Evolutionary conservation across 2,329 filamentous ascomycete genomes (phyloP), one percentile per base, ranked within the genome.

Genomic region (Chaetomiaceae sp.): DNA sequence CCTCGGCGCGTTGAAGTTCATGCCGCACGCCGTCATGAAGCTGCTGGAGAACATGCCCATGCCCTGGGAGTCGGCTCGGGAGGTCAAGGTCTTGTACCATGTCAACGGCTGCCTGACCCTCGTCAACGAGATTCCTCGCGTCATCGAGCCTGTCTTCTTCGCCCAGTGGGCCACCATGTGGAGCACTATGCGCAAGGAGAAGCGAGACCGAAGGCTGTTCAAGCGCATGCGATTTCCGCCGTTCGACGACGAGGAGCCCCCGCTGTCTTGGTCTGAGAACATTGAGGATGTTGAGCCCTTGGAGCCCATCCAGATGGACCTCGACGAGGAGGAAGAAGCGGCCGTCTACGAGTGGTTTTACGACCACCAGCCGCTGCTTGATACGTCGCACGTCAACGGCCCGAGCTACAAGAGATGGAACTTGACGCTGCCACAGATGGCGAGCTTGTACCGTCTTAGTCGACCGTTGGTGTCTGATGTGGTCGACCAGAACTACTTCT

Each of bases 121-220:
- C 50, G 95, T 99, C 63, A 99, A 99, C 68, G 93, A 99, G 73
- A 89, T 86, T 6, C 93, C 95, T 13, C 82, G 95, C 62, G 95
- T 99, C 49, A 97, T 99, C 63, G 93, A 97, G 66, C 93, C 93
- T 0, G 88, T 99, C 4, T 99, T 95, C 70, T 91, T 96, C 66
- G 93, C 93, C 51, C 93, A 99, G 68, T 99, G 93, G 93, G 93
- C 93, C 12, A 95, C 92, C 48, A 99, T 99, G 93, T 99, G 93
- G 93, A 85, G 95, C 21, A 89, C 87, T 39, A 99, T 99, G 93
- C 84, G 93, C 62, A 87, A 95, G 62, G 93, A 99, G 68, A 99
- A 99, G 77, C 93, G 90, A 65, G 93, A 99, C 64, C 78, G 93
- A 69, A 77, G 92, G 65, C 82, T 97, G 62, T 99, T 99, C 78